Conservation (phyloP, 1,284 basidiomycete species). For the Rhodotorula sp. region DNA sequence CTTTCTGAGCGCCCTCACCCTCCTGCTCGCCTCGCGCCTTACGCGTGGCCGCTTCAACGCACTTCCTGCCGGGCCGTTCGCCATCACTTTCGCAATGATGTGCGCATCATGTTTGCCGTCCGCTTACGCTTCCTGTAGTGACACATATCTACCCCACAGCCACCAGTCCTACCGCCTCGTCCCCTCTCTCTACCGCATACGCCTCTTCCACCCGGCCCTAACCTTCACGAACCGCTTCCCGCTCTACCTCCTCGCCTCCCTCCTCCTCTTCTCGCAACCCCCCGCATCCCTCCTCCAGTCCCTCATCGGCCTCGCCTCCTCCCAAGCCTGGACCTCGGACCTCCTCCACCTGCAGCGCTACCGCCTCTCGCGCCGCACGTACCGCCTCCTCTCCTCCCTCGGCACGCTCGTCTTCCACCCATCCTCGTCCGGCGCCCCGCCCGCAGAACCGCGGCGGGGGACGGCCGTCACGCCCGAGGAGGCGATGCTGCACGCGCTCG, state of each 20-base stretch:
- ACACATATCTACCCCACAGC: neutral
- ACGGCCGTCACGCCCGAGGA: conserved; percentile 20
- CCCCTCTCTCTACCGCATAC: conserved; percentile 34
- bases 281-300: conserved; percentile 65
- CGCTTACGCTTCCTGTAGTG: conserved; percentile 62
- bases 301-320: conserved; percentile 65
- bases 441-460: conserved; percentile 51
- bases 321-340: conserved; percentile 77
- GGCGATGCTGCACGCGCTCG: conserved; percentile 3
- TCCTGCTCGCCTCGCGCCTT: conserved; percentile 62
- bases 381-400: conserved; percentile 58
- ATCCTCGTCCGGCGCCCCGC: conserved; percentile 53
- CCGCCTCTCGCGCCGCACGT: conserved; percentile 64
- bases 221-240: conserved; percentile 30
- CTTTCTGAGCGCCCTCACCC: conserved; percentile 63
- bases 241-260: conserved; percentile 21
- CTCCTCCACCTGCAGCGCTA: conserved; percentile 70
- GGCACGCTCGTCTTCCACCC: conserved; percentile 61
- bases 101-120: conserved; percentile 62
- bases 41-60: conserved; percentile 62
- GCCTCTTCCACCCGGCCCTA: conserved; percentile 31
- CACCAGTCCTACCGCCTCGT: conserved; percentile 26
- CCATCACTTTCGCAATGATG: conserved; percentile 64
- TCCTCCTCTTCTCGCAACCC: conserved; percentile 63
- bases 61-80: conserved; percentile 72